Evolutionary conservation across 805 yeast species (phyloP).

Genomic region (Lipomyces chichibuensis): DNA sequence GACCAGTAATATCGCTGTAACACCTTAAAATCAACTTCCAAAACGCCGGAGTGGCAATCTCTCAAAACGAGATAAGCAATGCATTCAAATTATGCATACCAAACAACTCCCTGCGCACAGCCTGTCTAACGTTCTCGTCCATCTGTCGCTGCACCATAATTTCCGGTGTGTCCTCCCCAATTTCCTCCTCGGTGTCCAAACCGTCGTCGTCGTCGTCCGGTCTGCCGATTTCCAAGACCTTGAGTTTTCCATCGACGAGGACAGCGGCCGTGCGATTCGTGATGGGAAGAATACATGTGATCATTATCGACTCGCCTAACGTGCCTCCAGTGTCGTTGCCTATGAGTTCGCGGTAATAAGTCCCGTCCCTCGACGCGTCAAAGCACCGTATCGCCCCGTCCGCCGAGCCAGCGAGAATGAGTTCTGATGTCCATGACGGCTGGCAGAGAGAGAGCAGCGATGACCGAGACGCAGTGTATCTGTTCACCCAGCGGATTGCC

Average conservation of each 20-base stretch:
- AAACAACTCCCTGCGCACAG: conserved; percentile 27
- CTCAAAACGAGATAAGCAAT: conserved; percentile 21
- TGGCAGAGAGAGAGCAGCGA: conserved; percentile 23
- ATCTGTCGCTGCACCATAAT: conserved; percentile 6
- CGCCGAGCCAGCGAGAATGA: conserved; percentile 33
- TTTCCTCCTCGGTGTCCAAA: background rate
- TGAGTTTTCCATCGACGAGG: conserved; percentile 20
- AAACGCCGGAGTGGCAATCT: background rate
- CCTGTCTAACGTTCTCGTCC: conserved; percentile 21
- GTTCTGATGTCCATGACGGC: conserved; percentile 28
- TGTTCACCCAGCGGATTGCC: conserved; percentile 25
- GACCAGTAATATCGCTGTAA: background rate
- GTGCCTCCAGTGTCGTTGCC: conserved; percentile 10
- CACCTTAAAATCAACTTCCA: background rate
- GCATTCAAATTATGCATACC: conserved; percentile 31
- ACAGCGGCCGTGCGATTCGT: conserved; percentile 13
- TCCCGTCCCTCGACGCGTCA: conserved; percentile 26
- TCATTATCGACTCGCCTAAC: conserved; percentile 12
- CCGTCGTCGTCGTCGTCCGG: conserved; percentile 8
- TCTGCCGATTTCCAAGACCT: conserved; percentile 17
- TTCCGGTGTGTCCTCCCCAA: conserved; percentile 8
- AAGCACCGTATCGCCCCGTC: conserved; percentile 34
- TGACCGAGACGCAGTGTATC: conserved; percentile 34
- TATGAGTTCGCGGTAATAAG: conserved; percentile 21
- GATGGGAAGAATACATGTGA: conserved; percentile 21